phyloP scores from a whole-genome alignment of 768 basidiomycete genomes.

The Gelatoporia subvermispora region DNA sequence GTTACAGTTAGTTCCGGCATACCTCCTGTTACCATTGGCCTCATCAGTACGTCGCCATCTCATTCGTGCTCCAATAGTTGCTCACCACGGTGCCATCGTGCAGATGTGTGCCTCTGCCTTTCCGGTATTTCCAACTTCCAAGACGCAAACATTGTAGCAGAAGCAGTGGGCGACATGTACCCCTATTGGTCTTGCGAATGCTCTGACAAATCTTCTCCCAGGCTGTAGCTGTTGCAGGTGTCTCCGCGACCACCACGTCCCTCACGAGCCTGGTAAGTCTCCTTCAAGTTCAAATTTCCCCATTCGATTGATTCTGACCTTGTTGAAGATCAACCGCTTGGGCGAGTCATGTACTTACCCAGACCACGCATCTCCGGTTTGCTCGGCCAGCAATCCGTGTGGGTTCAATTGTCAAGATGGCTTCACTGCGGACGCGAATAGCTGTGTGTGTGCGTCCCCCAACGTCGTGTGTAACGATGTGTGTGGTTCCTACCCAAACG shows the following conservation, averaged over 20 bases:
- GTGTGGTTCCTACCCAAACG: slow-evolving; percentile 24
- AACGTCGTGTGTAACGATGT: slow-evolving; percentile 43
- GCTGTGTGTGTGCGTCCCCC: slow-evolving; percentile 40
- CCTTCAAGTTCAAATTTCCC: too few species aligned
- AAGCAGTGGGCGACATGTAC: neutral
- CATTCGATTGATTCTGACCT: too few species aligned
- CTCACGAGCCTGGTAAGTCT: slow-evolving; percentile 33
- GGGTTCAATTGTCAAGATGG: slow-evolving; percentile 43
- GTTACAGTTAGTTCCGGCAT: slow-evolving; percentile 14
- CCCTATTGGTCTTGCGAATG: slow-evolving; percentile 18
- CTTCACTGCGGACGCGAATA: slow-evolving; percentile 30
- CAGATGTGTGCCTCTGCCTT: slow-evolving; percentile 42
- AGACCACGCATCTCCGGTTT: slow-evolving; percentile 32
- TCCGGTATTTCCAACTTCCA: slow-evolving; percentile 32
- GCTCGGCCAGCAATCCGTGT: slow-evolving; percentile 34
- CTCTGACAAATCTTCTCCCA: neutral
- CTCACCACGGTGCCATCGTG: neutral
- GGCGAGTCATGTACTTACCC: slow-evolving; percentile 36
- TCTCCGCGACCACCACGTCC: slow-evolving; percentile 22
- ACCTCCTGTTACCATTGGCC: slow-evolving; percentile 28
- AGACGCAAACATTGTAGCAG: slow-evolving; percentile 24
- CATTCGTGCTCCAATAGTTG: too few species aligned
- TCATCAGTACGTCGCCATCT: slow-evolving; percentile 20
- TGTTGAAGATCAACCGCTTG: slow-evolving; percentile 21
- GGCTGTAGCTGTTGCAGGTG: slow-evolving; percentile 10